Base-by-base conservation (phyloP, 768 basidiomycete genomes). In the Cystofilobasidium ferigula region DNA sequence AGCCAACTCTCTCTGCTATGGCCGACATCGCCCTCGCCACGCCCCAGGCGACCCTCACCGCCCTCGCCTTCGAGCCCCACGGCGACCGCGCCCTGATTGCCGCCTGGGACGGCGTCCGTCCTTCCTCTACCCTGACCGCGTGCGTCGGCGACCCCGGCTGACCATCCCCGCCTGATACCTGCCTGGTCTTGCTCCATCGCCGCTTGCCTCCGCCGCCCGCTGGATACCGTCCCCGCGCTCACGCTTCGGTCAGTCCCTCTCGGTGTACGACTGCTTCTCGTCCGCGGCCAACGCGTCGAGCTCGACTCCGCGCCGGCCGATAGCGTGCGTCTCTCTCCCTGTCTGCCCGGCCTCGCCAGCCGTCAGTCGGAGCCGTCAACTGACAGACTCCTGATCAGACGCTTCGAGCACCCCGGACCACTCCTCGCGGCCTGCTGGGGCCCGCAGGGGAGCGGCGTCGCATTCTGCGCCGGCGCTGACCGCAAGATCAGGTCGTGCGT, bases 401-500 rank as follows among this genome's bases (percentile, higher is more conserved):
- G 74, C 14, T 89, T 88, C 71, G 86, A 90, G 53, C 88, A 94
- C 67, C 83, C 89, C 24, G 90, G 90, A 6, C 88, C 92, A 0
- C 86, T 97, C 13, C 80, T 98, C n/a, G 82, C 86, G 1, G 86
- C 86, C 69, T 79, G 83, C 62, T 98, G 90, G 51, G 51, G 51
- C 75, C 72, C 73, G 22, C 81, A 78, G 1, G 85, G 88, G 66
- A 80, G 79, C 0, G 77, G 77, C 9, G 82, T 83, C 64, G 91
- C 81, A 0, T 97, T 84, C 73, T 91, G 87, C 64, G 94, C 90
- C 5, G 91, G 92, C 0, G 78, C 95, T 26, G 91, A 92, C 71
- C 86, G 87, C 12, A 82, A 85, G 26, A 83, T 95, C 2, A 77
- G 88, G 76, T 83, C 87, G 91, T 94, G 68, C 70, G 85, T 81